phyloP scores from a whole-genome alignment of 257 asterid species.

The Galeopsis tetrahit region DNA sequence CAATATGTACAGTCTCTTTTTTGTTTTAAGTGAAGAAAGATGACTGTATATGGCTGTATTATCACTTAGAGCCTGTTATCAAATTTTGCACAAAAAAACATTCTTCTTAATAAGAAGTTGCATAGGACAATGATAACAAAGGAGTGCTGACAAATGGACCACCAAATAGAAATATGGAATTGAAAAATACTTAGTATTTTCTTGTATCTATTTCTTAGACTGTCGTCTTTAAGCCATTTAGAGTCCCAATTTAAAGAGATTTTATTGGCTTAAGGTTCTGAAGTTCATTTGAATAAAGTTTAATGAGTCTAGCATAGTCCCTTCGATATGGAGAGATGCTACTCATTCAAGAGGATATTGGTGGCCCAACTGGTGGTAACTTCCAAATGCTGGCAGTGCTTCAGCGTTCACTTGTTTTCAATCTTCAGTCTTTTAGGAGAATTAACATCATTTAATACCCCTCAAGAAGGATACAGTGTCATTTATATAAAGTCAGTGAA shows the following conservation, averaged over 20 bases:
- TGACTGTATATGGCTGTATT: neutral
- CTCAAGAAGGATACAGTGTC: conserved; percentile 1
- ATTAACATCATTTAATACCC: neutral
- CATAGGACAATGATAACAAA: neutral
- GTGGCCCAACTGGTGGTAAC: conserved; percentile 16
- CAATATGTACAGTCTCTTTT: neutral
- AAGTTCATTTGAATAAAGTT: neutral
- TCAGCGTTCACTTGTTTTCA: neutral
- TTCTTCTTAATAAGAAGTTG: conserved; percentile 11
- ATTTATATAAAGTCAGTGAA: neutral
- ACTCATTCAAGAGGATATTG: neutral
- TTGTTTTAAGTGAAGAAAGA: neutral
- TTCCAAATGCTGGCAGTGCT: conserved; percentile 1
- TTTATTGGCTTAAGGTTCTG: neutral
- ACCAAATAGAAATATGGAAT: conserved; percentile 19
- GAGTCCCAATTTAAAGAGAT: neutral
- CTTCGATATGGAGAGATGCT: conserved; percentile 4
- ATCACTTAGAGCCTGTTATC: neutral
- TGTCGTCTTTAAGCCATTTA: neutral
- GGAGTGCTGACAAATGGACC: conserved; percentile 20
- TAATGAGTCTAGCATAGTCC: neutral
- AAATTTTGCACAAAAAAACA: neutral
- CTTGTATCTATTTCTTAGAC: neutral
- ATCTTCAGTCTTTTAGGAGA: neutral
- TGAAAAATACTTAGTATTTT: neutral